Conservation (phyloP, 352 stramenopile genomes). For the Phytophthora colocasiae region DNA sequence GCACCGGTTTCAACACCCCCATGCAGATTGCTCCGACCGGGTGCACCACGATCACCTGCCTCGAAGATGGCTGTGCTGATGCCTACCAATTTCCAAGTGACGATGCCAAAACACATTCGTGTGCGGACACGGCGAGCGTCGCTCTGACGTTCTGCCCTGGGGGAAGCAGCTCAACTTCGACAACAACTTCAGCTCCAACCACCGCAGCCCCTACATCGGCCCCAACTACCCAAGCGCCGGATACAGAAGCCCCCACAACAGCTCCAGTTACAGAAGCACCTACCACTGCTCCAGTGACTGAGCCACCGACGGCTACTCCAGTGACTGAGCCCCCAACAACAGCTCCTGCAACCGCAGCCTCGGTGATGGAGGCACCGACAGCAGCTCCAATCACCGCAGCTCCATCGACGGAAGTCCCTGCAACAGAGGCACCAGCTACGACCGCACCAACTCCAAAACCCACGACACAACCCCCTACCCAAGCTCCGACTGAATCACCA, state of each 20-base stretch:
- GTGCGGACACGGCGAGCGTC: slow-evolving; percentile 42
- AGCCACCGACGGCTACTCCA: not conserved
- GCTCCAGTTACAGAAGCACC: slow-evolving; percentile 1
- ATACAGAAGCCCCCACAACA: slow-evolving; percentile 4
- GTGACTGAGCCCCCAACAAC: slow-evolving; percentile 1
- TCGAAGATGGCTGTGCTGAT: slow-evolving; percentile 48
- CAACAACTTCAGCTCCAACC: slow-evolving; percentile 2
- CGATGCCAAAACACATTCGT: slow-evolving; percentile 62
- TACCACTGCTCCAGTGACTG: not conserved
- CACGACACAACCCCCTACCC: slow-evolving; percentile 17
- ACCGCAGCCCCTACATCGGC: slow-evolving; percentile 12
- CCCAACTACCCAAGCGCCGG: not conserved
- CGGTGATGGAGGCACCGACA: slow-evolving; percentile 7
- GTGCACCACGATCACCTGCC: slow-evolving; percentile 55
- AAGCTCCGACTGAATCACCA: slow-evolving; percentile 22
- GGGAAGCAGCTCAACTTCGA: slow-evolving; percentile 33
- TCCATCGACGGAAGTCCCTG: not conserved
- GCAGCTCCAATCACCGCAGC: slow-evolving; percentile 6
- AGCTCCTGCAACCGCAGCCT: slow-evolving; percentile 16
- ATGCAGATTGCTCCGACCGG: slow-evolving; percentile 56
- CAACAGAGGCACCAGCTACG: slow-evolving; percentile 7
- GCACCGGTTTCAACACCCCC: slow-evolving; percentile 60
- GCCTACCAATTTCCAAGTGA: slow-evolving; percentile 68
- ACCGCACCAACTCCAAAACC: not conserved
- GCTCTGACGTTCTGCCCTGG: slow-evolving; percentile 64